Conservation (phyloP, 441 rosid species). For the Adansonia madagascariensis region DNA sequence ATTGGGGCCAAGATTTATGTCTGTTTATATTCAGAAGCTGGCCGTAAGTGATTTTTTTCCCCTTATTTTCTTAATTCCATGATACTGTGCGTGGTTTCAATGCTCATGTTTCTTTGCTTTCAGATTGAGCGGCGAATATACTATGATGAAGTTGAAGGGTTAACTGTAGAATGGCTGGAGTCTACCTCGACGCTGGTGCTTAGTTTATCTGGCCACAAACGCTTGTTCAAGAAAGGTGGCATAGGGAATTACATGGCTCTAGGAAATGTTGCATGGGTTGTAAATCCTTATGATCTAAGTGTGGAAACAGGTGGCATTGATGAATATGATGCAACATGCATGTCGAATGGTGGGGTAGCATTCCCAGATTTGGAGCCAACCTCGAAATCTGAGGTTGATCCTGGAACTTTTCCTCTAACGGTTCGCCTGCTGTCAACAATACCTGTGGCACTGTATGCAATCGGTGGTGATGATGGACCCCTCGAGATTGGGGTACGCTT, state of each 20-base stretch:
- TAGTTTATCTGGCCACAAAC: slow-evolving; percentile 42
- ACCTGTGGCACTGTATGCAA: slow-evolving; percentile 78
- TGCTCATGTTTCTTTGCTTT: slow-evolving; percentile 15
- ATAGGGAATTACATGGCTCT: slow-evolving; percentile 50
- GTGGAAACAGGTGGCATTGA: slow-evolving; percentile 27
- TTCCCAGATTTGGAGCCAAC: slow-evolving; percentile 24
- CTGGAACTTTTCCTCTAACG: slow-evolving; percentile 73
- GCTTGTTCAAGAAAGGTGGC: slow-evolving; percentile 49
- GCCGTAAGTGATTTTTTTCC: slow-evolving; percentile 56
- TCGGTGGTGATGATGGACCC: slow-evolving; percentile 86
- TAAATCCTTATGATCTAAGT: slow-evolving; percentile 56
- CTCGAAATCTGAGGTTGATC: slow-evolving; percentile 40
- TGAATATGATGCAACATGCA: slow-evolving; percentile 30
- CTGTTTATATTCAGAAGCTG: slow-evolving; percentile 72
- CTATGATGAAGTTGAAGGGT: slow-evolving; percentile 84
- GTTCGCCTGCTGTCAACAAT: slow-evolving; percentile 67
- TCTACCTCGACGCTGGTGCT: slow-evolving; percentile 81
- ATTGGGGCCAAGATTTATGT: slow-evolving; percentile 88
- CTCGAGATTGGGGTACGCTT: slow-evolving; percentile 73
- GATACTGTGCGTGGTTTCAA: slow-evolving; percentile 9
- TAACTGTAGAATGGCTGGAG: slow-evolving; percentile 80
- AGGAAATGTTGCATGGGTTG: slow-evolving; percentile 57
- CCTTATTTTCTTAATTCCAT: background rate
- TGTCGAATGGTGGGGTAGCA: slow-evolving; percentile 23
- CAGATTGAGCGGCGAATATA: slow-evolving; percentile 80